Conservation (phyloP, 371 early-diverging fungal genomes). For the Lichtheimia hyalospora region DNA sequence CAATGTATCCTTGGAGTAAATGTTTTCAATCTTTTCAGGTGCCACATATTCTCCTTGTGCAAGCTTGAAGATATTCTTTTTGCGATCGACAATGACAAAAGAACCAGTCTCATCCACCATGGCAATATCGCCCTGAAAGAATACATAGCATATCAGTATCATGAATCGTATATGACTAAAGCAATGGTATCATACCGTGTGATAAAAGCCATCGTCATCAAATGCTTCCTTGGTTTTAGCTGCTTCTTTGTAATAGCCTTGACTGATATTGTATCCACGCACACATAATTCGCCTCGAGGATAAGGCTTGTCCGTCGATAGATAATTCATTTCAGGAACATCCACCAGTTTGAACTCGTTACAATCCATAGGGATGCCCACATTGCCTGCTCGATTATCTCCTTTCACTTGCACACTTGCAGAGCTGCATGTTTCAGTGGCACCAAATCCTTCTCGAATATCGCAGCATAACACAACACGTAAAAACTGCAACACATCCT, state of each 20-base stretch:
- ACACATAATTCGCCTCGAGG: conserved; percentile 92
- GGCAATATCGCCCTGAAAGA: conserved; percentile 87
- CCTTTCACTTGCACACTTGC: conserved; percentile 38
- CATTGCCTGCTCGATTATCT: conserved; percentile 65
- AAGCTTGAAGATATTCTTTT: conserved; percentile 98
- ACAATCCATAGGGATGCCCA: conserved; percentile 67
- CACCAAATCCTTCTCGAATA: conserved; percentile 83
- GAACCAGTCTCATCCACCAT: conserved; percentile 67
- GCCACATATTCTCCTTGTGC: conserved; percentile 93
- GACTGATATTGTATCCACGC: conserved; percentile 80
- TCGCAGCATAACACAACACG: conserved; percentile 75
- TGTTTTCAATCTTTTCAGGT: conserved; percentile 92
- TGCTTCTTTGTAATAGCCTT: conserved; percentile 83
- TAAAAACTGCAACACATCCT: conserved; percentile 84
- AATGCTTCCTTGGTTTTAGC: conserved; percentile 80
- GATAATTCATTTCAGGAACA: conserved; percentile 89
- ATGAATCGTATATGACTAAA: no score
- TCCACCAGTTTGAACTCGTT: conserved; percentile 84
- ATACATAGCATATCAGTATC: no score
- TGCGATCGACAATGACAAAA: conserved; percentile 87
- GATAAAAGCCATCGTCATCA: conserved; percentile 88
- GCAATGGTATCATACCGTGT: conserved; percentile 53
- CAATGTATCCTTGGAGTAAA: conserved; percentile 54
- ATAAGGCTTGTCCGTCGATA: conserved; percentile 67
- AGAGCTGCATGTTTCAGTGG: conserved; percentile 81